Percentiles rank a stretch among this genome's conserved stretches.
Evolutionary conservation across 108 stramenopile genomes (phyloP).

Genomic region (Pseudonitzschia delicatissima): DNA sequence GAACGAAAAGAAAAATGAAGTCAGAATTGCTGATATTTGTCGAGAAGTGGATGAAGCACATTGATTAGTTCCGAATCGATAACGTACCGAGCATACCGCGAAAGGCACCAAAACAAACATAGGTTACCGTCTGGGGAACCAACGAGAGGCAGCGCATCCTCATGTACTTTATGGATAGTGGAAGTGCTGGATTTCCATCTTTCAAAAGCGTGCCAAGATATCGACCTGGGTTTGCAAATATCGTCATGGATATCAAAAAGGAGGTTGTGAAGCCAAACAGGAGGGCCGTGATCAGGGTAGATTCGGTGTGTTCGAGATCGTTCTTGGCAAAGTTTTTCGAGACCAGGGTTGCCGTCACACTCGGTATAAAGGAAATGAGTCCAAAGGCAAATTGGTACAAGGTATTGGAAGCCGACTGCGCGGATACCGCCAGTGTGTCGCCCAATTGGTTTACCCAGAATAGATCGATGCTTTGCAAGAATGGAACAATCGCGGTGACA

Average conservation of each 20-base stretch:
- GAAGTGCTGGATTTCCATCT: slow-evolving; percentile 65
- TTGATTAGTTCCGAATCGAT: not conserved
- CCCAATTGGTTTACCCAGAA: slow-evolving; percentile 84
- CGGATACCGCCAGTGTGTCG: slow-evolving; percentile 75
- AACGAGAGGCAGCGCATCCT: slow-evolving; percentile 71
- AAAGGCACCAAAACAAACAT: slow-evolving; percentile 45
- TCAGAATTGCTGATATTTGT: not conserved
- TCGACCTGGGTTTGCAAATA: slow-evolving; percentile 50
- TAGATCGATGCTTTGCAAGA: slow-evolving; percentile 60
- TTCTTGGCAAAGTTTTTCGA: slow-evolving; percentile 67
- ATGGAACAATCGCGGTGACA: slow-evolving; percentile 72
- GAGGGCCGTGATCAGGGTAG: slow-evolving; percentile 66
- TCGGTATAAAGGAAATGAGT: slow-evolving; percentile 71
- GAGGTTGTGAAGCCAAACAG: slow-evolving; percentile 48
- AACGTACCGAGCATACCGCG: slow-evolving; percentile 37
- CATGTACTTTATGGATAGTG: slow-evolving; percentile 68
- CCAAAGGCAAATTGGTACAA: slow-evolving; percentile 70
- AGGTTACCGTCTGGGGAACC: slow-evolving; percentile 58
- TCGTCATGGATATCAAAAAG: slow-evolving; percentile 39
- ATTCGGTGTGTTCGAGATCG: slow-evolving; percentile 52
- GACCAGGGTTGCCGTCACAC: slow-evolving; percentile 69
- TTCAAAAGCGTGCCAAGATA: slow-evolving; percentile 53
- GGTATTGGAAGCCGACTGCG: slow-evolving; percentile 81
- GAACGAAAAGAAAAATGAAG: not conserved
- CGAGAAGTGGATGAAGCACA: not conserved